phyloP scores from a whole-genome alignment of 1,284 basidiomycete genomes.

The Porodaedalea pini region DNA sequence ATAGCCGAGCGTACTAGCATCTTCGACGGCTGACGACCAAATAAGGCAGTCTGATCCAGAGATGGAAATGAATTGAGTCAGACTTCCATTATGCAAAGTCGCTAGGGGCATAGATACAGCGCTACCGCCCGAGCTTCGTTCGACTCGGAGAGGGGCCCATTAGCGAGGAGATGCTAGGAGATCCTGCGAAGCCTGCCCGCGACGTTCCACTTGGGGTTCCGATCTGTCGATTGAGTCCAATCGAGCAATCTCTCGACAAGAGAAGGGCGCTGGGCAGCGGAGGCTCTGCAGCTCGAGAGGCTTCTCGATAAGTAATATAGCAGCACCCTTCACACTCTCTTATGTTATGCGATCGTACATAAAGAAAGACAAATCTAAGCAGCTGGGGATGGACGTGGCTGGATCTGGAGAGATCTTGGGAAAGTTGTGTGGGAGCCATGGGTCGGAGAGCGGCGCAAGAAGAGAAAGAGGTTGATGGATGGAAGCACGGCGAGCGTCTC shows the following conservation, averaged over 20 bases:
- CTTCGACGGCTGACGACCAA: slow-evolving; percentile 9
- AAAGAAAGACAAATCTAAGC: not conserved
- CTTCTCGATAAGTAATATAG: slow-evolving; percentile 5
- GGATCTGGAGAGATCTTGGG: slow-evolving; percentile 7
- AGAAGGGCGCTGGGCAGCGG: not conserved
- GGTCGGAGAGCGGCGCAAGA: slow-evolving; percentile 9
- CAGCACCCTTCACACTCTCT: not conserved
- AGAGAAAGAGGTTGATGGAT: slow-evolving; percentile 4
- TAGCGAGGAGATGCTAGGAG: not conserved
- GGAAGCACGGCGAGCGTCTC: not conserved
- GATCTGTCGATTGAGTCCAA: slow-evolving; percentile 12
- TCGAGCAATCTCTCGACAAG: not conserved
- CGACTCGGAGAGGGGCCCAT: not conserved
- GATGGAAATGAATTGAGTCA: slow-evolving; percentile 7
- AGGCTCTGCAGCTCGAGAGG: not conserved
- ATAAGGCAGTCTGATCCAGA: slow-evolving; percentile 11
- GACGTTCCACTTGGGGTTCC: not conserved
- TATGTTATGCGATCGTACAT: not conserved
- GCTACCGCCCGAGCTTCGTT: not conserved
- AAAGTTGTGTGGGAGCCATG: slow-evolving; percentile 3
- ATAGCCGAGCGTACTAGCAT: slow-evolving; percentile 13
- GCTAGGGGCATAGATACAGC: not conserved
- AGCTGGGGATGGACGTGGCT: not conserved
- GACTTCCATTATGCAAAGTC: slow-evolving; percentile 13
- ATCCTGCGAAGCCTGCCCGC: slow-evolving; percentile 2